These are phyloP conservation scores for Ophiostoma ips DNA, from an alignment of 2,329 filamentous ascomycete species.

Conservation along the genomic window DNA sequence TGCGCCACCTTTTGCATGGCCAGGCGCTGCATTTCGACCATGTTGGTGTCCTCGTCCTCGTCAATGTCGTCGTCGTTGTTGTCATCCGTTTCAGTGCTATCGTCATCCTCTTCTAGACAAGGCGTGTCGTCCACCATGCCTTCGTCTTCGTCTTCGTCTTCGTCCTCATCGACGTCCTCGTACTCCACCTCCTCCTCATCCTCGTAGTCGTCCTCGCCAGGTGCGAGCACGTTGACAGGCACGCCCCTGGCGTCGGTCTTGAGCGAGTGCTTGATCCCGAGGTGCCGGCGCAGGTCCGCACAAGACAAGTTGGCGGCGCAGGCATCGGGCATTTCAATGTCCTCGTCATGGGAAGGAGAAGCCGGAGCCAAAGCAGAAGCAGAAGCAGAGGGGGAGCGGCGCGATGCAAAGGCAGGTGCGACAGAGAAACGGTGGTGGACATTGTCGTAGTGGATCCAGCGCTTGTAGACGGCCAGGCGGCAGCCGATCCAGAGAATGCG, in stretches of 20 bases:
- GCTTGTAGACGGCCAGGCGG: constrained; percentile 27
- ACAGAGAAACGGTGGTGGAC: constrained; percentile 26
- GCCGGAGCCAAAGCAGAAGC: no score
- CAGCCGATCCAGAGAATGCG: constrained; percentile 45
- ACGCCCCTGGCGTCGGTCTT: no score
- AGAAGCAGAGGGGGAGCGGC: no score
- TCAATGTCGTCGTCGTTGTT: not conserved
- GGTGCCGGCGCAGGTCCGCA: no score
- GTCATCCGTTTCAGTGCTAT: not conserved
- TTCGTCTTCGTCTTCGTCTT: not conserved
- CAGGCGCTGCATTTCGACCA: not conserved
- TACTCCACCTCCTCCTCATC: not conserved
- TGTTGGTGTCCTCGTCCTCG: not conserved
- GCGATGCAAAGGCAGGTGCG: not conserved
- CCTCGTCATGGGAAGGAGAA: no score
- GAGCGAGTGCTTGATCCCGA: no score
- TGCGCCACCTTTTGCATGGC: not conserved
- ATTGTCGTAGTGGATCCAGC: constrained; percentile 33
- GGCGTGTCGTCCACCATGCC: not conserved
- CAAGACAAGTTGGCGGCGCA: no score
- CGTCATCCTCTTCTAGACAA: not conserved
- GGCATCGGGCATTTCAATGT: no score
- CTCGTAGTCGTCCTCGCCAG: not conserved
- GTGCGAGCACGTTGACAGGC: no score
- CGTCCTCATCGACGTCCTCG: not conserved